A percentile compares a stretch with the other conserved stretches of the same genome.
Conservation (phyloP, 169 alveolate species). For the Cyclospora cayetanensis region DNA sequence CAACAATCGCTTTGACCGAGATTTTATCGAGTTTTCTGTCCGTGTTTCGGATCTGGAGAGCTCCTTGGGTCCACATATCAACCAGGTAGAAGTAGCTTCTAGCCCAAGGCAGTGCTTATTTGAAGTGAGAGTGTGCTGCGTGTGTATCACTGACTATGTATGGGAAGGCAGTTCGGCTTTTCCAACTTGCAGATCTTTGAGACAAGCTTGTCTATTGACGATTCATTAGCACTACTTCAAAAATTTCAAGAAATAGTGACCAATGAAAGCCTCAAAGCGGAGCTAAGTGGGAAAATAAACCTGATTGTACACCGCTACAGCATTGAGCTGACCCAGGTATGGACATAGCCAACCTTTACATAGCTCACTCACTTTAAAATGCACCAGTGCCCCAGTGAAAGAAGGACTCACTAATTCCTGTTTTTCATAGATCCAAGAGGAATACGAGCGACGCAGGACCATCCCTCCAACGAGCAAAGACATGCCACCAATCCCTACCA, state of each 20-base stretch:
- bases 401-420: neutral
- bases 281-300: slow-evolving; percentile 88
- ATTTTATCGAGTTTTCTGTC: slow-evolving; percentile 96
- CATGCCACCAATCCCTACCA: slow-evolving; percentile 95
- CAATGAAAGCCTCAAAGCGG: slow-evolving; percentile 89
- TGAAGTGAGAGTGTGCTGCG: neutral
- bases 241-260: slow-evolving; percentile 91
- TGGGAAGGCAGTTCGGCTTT: neutral
- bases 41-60: slow-evolving; percentile 86
- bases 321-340: slow-evolving; percentile 83
- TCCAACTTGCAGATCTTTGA: slow-evolving; percentile 75
- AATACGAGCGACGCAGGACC: slow-evolving; percentile 88
- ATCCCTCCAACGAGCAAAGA: slow-evolving; percentile 93
- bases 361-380: too few relatives aligned
- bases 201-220: slow-evolving; percentile 87
- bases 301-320: slow-evolving; percentile 93
- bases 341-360: neutral
- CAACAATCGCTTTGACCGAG: slow-evolving; percentile 95
- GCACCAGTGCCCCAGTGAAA: too few relatives aligned
- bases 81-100: slow-evolving; percentile 76
- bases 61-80: slow-evolving; percentile 90
- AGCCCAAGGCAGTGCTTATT: neutral
- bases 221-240: slow-evolving; percentile 88
- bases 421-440: slow-evolving; percentile 82
- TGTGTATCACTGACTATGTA: neutral